Base-by-base conservation (phyloP, 169 alveolate genomes). In the Perkinsus marinus region DNA sequence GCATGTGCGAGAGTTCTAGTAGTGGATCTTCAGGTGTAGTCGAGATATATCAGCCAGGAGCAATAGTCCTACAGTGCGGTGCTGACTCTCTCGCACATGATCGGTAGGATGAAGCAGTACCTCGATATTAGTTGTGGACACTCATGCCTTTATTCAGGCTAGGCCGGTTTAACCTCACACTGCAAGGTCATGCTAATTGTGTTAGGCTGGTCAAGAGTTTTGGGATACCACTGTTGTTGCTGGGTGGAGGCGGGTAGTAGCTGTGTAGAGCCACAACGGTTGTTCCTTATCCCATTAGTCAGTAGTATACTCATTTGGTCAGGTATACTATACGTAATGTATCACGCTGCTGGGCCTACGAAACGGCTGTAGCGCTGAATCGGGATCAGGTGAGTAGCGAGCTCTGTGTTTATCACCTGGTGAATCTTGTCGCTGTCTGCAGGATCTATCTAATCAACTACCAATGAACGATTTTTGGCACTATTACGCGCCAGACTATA, bases 291-390 rank as follows among this genome's bases (percentile, higher is more conserved):
- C n/a, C n/a, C n/a, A n/a, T n/a, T n/a, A n/a, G n/a, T n/a, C n/a
- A n/a, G n/a, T n/a, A n/a, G n/a, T 39, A 98, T 98, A 68, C 10
- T 3, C 10, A 10, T 16, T 99, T 99, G 10, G 99, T 99, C 30
- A 99, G 99, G 19, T 99, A 99, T 95, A 99, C 99, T 39, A 98
- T 99, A 13, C 95, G 99, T 39, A 98, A 98, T 94, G 99, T 99
- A 10, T 98, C 99, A 0, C 94, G 99, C 90, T 98, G 99, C 93
- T 99, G 99, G 99, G 98, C 99, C 34, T 98, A 98, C 95, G 99
- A 99, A 95, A 99, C 99, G 5, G 99, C 99, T 0, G 97, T 98
- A 30, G 98, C 98, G 38, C 95, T 99, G 30, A 98, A 57, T 26
- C 79, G 79, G 79, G 79, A 57, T 30, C 79, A 57, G 79, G 79